Percentiles rank a stretch among this genome's conserved stretches.
These are phyloP conservation scores for Yamadazyma buinensis DNA, from an alignment of 1,139 yeast species.

Conservation along the genomic window DNA sequence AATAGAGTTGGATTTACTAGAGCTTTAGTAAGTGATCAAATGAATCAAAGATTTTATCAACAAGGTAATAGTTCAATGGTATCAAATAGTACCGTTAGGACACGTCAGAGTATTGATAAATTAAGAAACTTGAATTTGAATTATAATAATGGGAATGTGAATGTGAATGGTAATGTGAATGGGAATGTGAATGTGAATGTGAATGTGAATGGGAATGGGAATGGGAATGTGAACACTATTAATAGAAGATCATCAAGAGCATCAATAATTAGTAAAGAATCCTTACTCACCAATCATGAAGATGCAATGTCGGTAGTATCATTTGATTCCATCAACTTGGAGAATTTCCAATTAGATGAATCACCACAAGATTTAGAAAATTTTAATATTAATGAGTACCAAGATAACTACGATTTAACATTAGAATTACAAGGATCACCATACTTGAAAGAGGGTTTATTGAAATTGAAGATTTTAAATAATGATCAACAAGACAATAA, in stretches of 20 bases:
- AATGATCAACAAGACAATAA: conserved; percentile 37
- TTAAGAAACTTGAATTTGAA: conserved; percentile 14
- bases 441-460: conserved; percentile 73
- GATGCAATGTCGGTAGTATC: conserved; percentile 37
- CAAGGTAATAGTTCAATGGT: conserved; percentile 21
- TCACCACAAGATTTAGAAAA: conserved; percentile 24
- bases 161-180: background rate
- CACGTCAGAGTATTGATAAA: conserved; percentile 30
- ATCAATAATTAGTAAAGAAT: conserved; percentile 28
- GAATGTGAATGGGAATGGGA: background rate
- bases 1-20: conserved; percentile 42
- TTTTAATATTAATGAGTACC: conserved; percentile 40
- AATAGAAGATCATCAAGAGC: conserved; percentile 34
- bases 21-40: conserved; percentile 35
- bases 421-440: conserved; percentile 72
- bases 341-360: conserved; percentile 16
- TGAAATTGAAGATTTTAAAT: conserved; percentile 47
- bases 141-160: too few relatives aligned
- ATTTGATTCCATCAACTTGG: conserved; percentile 30
- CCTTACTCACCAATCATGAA: conserved; percentile 20
- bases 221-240: conserved; percentile 10
- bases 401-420: conserved; percentile 54
- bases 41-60: conserved; percentile 21
- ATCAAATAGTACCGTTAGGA: conserved; percentile 20
- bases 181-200: background rate